Evolutionary conservation across 169 alveolate species (phyloP).

Genomic region (Babesia bigemina): DNA sequence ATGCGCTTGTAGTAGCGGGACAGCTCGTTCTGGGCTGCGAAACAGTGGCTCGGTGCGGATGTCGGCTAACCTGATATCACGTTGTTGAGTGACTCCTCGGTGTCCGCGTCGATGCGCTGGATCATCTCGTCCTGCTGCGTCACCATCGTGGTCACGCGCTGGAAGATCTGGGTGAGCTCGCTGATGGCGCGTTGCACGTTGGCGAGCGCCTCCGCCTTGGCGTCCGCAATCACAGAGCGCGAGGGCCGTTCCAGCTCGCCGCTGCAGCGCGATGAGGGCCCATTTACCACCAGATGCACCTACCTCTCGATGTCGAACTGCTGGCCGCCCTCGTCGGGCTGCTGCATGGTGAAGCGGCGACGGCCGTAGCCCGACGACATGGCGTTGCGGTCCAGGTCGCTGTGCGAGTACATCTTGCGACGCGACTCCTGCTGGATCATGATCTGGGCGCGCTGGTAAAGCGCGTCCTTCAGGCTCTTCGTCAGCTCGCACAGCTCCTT

Average conservation of each 20-base stretch:
- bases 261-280: slow-evolving; percentile 1
- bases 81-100: slow-evolving; percentile 70
- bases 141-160: slow-evolving; percentile 74
- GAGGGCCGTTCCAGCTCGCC: slow-evolving; percentile 50
- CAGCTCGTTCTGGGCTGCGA: slow-evolving; percentile 59
- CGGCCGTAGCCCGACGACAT: slow-evolving; percentile 13
- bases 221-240: slow-evolving; percentile 56
- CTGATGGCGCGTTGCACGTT: slow-evolving; percentile 79
- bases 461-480: slow-evolving; percentile 72
- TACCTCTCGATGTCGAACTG: slow-evolving; percentile 68
- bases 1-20: slow-evolving; percentile 59
- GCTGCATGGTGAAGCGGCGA: slow-evolving; percentile 56
- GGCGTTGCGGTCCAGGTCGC: slow-evolving; percentile 34
- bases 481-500: slow-evolving; percentile 59
- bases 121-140: slow-evolving; percentile 81
- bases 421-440: slow-evolving; percentile 76
- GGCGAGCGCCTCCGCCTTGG: slow-evolving; percentile 75
- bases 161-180: slow-evolving; percentile 78
- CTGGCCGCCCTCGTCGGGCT: slow-evolving; percentile 50
- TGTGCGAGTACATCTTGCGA: slow-evolving; percentile 72
- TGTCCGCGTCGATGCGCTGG: slow-evolving; percentile 76
- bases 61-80: slow-evolving; percentile 68
- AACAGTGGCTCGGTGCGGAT: not conserved
- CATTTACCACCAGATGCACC: not conserved
- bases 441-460: slow-evolving; percentile 74